Conservation (phyloP, 164 flowering plant genomes). For the Euptelea pleiosperma region DNA sequence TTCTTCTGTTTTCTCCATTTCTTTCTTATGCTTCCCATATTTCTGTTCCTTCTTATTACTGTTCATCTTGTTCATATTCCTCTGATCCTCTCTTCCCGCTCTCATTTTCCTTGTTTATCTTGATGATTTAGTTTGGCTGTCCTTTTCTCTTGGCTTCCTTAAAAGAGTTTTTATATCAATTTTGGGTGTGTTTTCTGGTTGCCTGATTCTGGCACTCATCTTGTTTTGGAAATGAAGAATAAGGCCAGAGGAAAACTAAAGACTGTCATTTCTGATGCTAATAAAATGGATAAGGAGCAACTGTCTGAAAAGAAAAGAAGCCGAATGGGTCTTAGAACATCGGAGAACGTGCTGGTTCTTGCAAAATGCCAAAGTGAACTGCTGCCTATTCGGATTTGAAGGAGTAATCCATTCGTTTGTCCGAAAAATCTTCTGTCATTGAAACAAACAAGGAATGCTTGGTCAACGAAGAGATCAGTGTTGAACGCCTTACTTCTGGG, state of each 20-base stretch:
- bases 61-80: not conserved
- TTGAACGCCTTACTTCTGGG: conserved; percentile 46
- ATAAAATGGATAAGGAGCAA: conserved; percentile 5
- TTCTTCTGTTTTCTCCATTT: conserved; percentile 1
- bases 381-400: conserved; percentile 67
- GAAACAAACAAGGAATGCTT: conserved; percentile 36
- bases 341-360: conserved; percentile 17
- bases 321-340: conserved; percentile 15
- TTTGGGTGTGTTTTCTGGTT: not conserved
- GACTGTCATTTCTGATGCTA: conserved; percentile 2
- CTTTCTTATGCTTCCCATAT: not conserved
- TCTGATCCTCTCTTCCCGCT: not conserved
- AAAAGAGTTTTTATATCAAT: not conserved
- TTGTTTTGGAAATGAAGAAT: conserved; percentile 16
- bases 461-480: conserved; percentile 56
- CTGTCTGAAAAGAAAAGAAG: conserved; percentile 18
- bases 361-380: conserved; percentile 65
- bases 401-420: conserved; percentile 39
- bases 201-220: not conserved
- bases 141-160: not conserved
- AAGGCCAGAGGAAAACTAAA: conserved; percentile 14
- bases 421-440: conserved; percentile 30
- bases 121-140: not conserved
- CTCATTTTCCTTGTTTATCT: not conserved
- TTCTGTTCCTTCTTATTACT: not conserved